A percentile compares a stretch with the other conserved stretches of the same genome.
These are phyloP conservation scores for Nemania diffusa DNA, from an alignment of 2,329 filamentous ascomycete genomes.

Conservation along the genomic window DNA sequence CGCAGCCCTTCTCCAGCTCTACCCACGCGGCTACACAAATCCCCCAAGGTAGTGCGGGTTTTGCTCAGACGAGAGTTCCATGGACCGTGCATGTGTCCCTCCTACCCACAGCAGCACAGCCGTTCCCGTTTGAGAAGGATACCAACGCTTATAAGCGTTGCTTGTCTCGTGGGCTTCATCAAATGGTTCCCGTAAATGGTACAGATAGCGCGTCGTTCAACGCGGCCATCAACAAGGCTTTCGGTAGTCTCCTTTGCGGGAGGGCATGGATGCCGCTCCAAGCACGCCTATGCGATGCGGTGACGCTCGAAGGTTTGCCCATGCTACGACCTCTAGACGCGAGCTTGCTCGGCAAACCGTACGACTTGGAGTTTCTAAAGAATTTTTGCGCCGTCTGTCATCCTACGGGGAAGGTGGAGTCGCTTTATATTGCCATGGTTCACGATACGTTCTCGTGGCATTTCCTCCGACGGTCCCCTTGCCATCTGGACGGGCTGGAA, in stretches of 20 bases:
- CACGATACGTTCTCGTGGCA: conserved; percentile 67
- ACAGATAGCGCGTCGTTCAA: conserved; percentile 61
- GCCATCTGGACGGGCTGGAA: conserved; percentile 64
- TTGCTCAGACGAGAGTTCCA: conserved; percentile 33
- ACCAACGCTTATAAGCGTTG: conserved; percentile 70
- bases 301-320: conserved; percentile 64
- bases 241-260: conserved; percentile 60
- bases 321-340: conserved; percentile 67
- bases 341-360: conserved; percentile 54
- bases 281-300: conserved; percentile 66
- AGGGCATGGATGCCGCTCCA: conserved; percentile 68
- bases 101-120: conserved; percentile 62
- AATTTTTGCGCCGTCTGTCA: conserved; percentile 67
- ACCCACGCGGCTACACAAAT: conserved; percentile 17
- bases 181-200: conserved; percentile 64
- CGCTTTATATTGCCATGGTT: conserved; percentile 68
- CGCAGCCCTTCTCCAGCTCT: conserved; percentile 19
- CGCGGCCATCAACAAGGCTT: conserved; percentile 60
- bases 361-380: conserved; percentile 63
- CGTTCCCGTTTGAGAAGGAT: conserved; percentile 71
- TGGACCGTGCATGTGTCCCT: conserved; percentile 72
- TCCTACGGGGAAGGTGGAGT: conserved; percentile 65
- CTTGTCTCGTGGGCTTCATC: conserved; percentile 68
- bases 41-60: conserved; percentile 2
- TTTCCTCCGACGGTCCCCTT: conserved; percentile 58